Conservation (phyloP, 2,329 filamentous ascomycete genomes). For the Diaporthe velutina region DNA sequence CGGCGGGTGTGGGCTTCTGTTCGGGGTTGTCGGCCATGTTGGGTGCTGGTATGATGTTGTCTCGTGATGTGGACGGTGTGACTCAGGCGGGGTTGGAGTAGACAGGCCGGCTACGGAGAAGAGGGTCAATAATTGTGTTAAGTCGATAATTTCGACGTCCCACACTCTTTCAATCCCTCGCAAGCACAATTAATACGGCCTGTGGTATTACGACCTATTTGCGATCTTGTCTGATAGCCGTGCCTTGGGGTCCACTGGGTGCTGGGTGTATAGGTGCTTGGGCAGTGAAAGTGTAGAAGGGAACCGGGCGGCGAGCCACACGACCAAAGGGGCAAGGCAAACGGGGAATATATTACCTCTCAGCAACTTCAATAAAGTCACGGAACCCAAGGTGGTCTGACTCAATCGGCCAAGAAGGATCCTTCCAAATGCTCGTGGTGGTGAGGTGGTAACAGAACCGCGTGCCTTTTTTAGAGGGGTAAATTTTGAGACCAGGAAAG, state of each 20-base stretch:
- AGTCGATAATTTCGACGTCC: background rate
- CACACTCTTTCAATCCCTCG: background rate
- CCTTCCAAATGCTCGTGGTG: constrained; percentile 7
- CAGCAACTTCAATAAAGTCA: background rate
- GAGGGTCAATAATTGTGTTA: background rate
- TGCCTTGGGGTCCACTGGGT: background rate
- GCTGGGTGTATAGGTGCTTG: background rate
- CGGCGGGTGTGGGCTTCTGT: constrained; percentile 67
- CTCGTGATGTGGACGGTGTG: constrained; percentile 5
- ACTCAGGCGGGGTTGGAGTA: constrained; percentile 27
- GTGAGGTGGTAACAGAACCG: constrained; percentile 4
- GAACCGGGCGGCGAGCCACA: background rate
- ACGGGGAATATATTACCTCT: constrained; percentile 24
- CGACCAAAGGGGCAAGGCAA: background rate
- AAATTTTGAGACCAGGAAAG: constrained; percentile 32
- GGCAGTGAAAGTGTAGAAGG: background rate
- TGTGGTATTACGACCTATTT: background rate
- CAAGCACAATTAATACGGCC: background rate
- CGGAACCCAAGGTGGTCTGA: constrained; percentile 29
- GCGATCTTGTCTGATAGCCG: background rate
- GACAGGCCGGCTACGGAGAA: background rate
- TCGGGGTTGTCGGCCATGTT: constrained; percentile 41
- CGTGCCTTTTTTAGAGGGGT: constrained; percentile 35
- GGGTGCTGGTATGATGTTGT: constrained; percentile 11
- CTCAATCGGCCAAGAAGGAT: constrained; percentile 34